Evolutionary conservation across 148 eudicot genomes (phyloP).

Genomic region (Simmondsia chinensis): DNA sequence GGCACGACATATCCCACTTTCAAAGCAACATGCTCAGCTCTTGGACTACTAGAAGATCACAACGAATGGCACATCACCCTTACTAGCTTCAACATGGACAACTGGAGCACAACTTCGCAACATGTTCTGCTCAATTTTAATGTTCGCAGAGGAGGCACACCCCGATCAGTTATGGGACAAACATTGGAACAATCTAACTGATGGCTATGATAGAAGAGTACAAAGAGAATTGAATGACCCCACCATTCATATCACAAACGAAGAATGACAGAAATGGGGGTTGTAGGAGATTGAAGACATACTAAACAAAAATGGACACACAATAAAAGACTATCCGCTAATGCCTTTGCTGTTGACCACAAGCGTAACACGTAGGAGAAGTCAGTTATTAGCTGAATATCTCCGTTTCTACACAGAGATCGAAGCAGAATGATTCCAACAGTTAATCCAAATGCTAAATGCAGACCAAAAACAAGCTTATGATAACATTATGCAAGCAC

Average conservation of each 20-base stretch:
- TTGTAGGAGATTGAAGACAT: no score
- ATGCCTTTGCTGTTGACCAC: no score
- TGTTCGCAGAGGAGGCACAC: background rate
- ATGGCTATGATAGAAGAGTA: background rate
- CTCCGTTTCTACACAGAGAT: background rate
- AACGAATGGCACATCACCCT: conserved; percentile 5
- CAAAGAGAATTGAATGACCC: background rate
- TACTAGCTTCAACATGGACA: background rate
- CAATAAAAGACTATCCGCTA: no score
- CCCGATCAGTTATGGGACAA: background rate
- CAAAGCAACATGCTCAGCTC: background rate
- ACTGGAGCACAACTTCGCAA: background rate
- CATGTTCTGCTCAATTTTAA: background rate
- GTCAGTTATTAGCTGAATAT: no score
- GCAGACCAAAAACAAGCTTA: background rate
- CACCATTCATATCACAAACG: no score
- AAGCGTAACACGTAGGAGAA: no score
- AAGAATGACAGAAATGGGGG: no score
- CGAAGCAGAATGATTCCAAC: background rate
- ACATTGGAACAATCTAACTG: background rate
- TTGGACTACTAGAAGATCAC: conserved; percentile 1
- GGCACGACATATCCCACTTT: background rate
- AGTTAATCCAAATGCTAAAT: background rate
- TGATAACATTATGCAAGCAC: background rate
- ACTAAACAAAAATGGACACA: no score